phyloP scores from a whole-genome alignment of 768 basidiomycete species.

The Suillus fuscotomentosus region DNA sequence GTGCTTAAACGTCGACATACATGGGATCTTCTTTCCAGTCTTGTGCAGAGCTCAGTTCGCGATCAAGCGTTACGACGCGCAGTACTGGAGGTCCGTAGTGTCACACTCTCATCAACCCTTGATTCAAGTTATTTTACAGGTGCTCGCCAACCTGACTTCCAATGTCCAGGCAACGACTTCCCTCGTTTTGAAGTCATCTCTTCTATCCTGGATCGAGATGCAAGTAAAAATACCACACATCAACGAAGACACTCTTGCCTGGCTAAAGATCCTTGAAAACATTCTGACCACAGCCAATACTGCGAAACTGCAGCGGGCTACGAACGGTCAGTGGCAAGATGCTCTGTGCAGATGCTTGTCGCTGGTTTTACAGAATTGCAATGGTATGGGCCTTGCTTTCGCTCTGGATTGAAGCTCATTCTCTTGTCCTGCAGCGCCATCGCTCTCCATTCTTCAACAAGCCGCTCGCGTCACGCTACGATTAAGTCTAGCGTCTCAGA shows the following conservation, averaged over 20 bases:
- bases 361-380: constrained; percentile 33
- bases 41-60: constrained; percentile 65
- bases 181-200: constrained; percentile 65
- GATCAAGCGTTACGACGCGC: constrained; percentile 53
- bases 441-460: constrained; percentile 19
- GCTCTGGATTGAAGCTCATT: background rate
- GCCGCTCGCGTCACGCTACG: constrained; percentile 34
- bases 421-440: constrained; percentile 14
- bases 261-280: constrained; percentile 68
- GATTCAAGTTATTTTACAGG: constrained; percentile 37
- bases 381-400: constrained; percentile 10
- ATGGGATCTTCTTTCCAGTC: constrained; percentile 83
- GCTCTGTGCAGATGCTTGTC: constrained; percentile 52
- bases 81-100: constrained; percentile 61
- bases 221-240: constrained; percentile 39
- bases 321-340: constrained; percentile 59
- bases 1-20: constrained; percentile 79
- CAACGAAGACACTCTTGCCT: constrained; percentile 48
- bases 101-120: background rate
- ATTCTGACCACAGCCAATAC: constrained; percentile 50
- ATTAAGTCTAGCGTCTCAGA: constrained; percentile 33
- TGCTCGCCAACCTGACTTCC: constrained; percentile 73
- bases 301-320: constrained; percentile 51
- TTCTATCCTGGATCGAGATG: constrained; percentile 83
- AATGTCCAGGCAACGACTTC: constrained; percentile 68